A percentile compares a stretch with the other conserved stretches of the same genome.
Conservation (phyloP, 2,329 filamentous ascomycete genomes). For the Aspergillus caelatus region DNA sequence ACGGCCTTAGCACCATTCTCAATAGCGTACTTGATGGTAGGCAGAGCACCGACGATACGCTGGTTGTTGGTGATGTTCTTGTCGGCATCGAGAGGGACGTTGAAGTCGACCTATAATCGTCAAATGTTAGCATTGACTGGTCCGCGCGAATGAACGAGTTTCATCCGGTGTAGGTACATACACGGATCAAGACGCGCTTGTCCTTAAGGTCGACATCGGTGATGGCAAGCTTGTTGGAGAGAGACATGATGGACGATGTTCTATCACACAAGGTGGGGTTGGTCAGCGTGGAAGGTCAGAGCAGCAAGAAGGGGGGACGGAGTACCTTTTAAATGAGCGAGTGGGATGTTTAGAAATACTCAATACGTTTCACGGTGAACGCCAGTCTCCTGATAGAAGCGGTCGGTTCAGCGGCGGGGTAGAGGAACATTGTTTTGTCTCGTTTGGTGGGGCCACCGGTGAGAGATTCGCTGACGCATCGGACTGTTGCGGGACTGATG, state of each 20-base stretch:
- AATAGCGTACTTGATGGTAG: constrained; percentile 92
- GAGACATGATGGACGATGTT: constrained; percentile 70
- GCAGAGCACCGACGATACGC: constrained; percentile 93
- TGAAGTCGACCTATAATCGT: constrained; percentile 86
- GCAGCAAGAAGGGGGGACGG: constrained; percentile 18
- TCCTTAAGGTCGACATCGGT: constrained; percentile 94
- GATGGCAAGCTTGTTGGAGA: constrained; percentile 97
- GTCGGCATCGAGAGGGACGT: constrained; percentile 90
- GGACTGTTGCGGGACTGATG: constrained; percentile 48
- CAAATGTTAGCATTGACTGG: constrained; percentile 12
- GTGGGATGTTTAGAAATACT: constrained; percentile 17
- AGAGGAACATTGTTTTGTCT: constrained; percentile 22
- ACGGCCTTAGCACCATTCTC: constrained; percentile 90
- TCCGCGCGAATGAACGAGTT: not conserved
- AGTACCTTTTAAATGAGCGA: constrained; percentile 4
- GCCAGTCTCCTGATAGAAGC: constrained; percentile 14
- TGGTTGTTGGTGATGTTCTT: constrained; percentile 98
- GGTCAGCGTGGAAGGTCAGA: constrained; percentile 4
- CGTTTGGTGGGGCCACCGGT: constrained; percentile 33
- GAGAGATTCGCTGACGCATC: constrained; percentile 26
- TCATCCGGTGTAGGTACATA: constrained; percentile 55
- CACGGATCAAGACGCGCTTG: constrained; percentile 97
- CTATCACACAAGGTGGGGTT: constrained; percentile 10
- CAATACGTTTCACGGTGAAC: constrained; percentile 27
- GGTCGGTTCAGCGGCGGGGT: constrained; percentile 26